These are phyloP conservation scores for Neurospora sp. DNA, from an alignment of 495 filamentous ascomycete genomes.

Conservation along the genomic window DNA sequence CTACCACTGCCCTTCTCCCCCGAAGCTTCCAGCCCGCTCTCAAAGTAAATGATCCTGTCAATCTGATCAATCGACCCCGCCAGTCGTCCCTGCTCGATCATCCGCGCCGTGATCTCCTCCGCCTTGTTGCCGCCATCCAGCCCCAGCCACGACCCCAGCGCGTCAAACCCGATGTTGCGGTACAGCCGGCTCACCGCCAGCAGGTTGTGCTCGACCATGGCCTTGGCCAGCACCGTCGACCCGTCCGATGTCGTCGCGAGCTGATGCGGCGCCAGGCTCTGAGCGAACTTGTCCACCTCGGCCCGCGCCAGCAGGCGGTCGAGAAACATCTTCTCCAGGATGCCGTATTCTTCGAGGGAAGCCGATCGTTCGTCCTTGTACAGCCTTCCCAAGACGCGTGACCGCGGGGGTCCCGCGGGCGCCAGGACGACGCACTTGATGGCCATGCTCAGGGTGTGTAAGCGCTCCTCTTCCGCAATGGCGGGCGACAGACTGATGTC, in stretches of 20 bases:
- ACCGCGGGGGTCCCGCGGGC: conserved; percentile 79
- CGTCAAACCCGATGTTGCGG: conserved; percentile 74
- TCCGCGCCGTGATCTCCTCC: conserved; percentile 82
- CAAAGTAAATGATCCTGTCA: conserved; percentile 77
- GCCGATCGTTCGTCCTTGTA: conserved; percentile 89
- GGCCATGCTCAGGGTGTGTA: conserved; percentile 77
- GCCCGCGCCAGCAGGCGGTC: conserved; percentile 70
- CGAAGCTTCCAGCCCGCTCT: conserved; percentile 50
- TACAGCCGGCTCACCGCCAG: conserved; percentile 79
- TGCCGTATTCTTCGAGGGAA: conserved; percentile 68
- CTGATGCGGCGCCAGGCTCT: conserved; percentile 75
- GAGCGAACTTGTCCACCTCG: conserved; percentile 78
- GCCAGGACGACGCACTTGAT: conserved; percentile 92
- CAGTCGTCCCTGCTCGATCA: conserved; percentile 90
- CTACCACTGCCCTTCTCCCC: conserved; percentile 51
- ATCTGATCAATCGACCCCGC: conserved; percentile 91
- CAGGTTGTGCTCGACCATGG: conserved; percentile 92
- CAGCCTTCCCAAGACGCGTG: conserved; percentile 63
- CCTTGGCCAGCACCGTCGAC: conserved; percentile 84
- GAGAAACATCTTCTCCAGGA: conserved; percentile 96
- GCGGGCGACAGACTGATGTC: conserved; percentile 63
- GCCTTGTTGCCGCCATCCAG: conserved; percentile 64
- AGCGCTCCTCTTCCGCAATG: conserved; percentile 71
- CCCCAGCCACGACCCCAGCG: conserved; percentile 66
- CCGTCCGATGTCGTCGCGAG: conserved; percentile 82